These are phyloP conservation scores for Striga hermonthica DNA, from an alignment of 305 asterid species.

Conservation along the genomic window DNA sequence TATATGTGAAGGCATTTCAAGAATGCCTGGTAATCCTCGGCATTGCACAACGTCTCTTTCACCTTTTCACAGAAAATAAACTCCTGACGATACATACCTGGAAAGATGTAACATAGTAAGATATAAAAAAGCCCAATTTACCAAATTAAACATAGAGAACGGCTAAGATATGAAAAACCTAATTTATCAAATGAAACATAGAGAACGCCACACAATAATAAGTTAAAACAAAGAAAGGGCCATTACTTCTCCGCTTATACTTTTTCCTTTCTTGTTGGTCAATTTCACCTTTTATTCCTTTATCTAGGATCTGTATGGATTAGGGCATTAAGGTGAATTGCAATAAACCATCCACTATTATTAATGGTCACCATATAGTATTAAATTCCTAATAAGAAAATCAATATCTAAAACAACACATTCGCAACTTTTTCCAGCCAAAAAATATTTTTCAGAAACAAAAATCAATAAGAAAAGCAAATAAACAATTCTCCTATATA, in stretches of 20 bases:
- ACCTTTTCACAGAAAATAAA: slow-evolving; percentile 87
- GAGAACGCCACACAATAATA: not conserved
- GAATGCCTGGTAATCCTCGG: slow-evolving; percentile 88
- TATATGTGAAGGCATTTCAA: slow-evolving; percentile 90
- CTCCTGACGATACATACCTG: slow-evolving; percentile 71
- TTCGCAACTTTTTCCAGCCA: too few relatives aligned
- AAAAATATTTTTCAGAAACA: too few relatives aligned
- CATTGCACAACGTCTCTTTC: slow-evolving; percentile 67
- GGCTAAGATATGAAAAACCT: slow-evolving; percentile 2
- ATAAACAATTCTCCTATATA: not conserved
- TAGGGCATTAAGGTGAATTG: slow-evolving; percentile 18
- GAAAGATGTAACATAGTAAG: slow-evolving; percentile 34
- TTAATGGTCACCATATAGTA: slow-evolving; percentile 17
- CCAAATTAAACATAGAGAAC: slow-evolving; percentile 22
- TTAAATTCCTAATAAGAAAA: slow-evolving; percentile 6
- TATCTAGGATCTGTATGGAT: not conserved
- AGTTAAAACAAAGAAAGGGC: not conserved
- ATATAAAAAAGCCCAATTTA: slow-evolving; percentile 19
- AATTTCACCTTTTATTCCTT: slow-evolving; percentile 33
- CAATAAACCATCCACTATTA: not conserved
- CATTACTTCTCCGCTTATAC: slow-evolving; percentile 27
- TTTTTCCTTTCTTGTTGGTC: slow-evolving; percentile 45
- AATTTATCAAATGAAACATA: not conserved
- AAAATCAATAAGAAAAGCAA: not conserved
- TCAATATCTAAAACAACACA: slow-evolving; percentile 11